These are phyloP conservation scores for Amanita pallidorosea DNA, from an alignment of 768 basidiomycete genomes.

Conservation along the genomic window DNA sequence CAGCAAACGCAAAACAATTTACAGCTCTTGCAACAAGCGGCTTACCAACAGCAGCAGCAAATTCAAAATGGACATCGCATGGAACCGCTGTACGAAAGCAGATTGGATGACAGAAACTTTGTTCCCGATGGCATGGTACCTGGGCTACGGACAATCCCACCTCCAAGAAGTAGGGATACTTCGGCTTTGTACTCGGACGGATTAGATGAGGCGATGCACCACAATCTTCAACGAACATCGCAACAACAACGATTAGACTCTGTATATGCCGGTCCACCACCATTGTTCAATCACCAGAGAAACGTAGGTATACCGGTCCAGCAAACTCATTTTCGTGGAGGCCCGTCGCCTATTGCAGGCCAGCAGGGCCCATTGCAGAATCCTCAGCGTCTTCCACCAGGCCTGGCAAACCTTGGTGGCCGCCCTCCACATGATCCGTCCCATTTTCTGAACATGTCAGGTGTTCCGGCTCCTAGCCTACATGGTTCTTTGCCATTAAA, in stretches of 20 bases:
- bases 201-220: constrained; percentile 50
- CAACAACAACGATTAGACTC: constrained; percentile 44
- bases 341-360: constrained; percentile 48
- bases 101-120: constrained; percentile 66
- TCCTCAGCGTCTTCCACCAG: constrained; percentile 63
- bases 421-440: constrained; percentile 72
- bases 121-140: constrained; percentile 83
- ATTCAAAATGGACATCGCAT: constrained; percentile 38
- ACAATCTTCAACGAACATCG: constrained; percentile 46
- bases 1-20: constrained; percentile 26
- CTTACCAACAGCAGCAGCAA: constrained; percentile 34
- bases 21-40: constrained; percentile 27
- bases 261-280: constrained; percentile 39
- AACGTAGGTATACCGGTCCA: constrained; percentile 46
- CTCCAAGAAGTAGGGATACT: constrained; percentile 50
- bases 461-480: constrained; percentile 30
- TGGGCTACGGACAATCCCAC: constrained; percentile 59
- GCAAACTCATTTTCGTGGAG: constrained; percentile 57
- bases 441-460: constrained; percentile 47
- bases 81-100: constrained; percentile 64
- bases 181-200: constrained; percentile 44
- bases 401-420: constrained; percentile 72
- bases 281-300: constrained; percentile 47
- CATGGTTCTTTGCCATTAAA: constrained; percentile 37
- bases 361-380: constrained; percentile 34